A percentile compares a stretch with the other conserved stretches of the same genome.
phyloP scores from a whole-genome alignment of 208 protist genomes.

The Acanthamoeba castellanii region DNA sequence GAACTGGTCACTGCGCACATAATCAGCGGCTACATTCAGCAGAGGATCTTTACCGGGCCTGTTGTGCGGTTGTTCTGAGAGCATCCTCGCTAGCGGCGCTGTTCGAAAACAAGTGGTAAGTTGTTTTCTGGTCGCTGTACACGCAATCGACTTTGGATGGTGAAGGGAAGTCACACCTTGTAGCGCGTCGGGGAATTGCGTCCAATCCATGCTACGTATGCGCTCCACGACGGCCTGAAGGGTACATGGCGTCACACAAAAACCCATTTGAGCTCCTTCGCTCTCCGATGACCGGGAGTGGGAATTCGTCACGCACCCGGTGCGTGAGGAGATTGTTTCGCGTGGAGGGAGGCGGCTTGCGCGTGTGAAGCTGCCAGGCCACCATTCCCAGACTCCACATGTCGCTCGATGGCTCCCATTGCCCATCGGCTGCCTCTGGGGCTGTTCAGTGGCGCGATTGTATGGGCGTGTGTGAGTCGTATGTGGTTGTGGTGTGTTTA shows the following conservation, averaged over 20 bases:
- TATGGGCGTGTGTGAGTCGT: background rate
- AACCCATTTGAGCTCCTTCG: no score
- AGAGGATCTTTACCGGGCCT: background rate
- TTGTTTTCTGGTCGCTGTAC: no score
- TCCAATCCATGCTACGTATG: background rate
- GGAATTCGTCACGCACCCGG: background rate
- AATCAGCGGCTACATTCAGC: background rate
- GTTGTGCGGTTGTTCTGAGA: background rate
- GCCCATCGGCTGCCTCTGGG: background rate
- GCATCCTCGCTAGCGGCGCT: background rate
- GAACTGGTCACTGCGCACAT: background rate
- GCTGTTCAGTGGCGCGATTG: background rate
- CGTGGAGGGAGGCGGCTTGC: background rate
- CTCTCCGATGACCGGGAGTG: background rate
- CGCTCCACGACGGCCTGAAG: background rate
- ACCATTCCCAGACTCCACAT: conserved; percentile 39
- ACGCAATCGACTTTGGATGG: background rate
- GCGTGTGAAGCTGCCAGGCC: background rate
- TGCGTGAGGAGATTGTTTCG: conserved; percentile 26
- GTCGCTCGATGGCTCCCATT: background rate
- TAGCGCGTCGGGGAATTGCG: background rate
- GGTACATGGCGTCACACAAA: background rate
- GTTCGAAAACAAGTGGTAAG: no score
- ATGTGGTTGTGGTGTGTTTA: background rate
- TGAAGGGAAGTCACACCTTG: background rate